Evolutionary conservation across 2,329 filamentous ascomycete species (phyloP).

Genomic region (Exophiala sp.): DNA sequence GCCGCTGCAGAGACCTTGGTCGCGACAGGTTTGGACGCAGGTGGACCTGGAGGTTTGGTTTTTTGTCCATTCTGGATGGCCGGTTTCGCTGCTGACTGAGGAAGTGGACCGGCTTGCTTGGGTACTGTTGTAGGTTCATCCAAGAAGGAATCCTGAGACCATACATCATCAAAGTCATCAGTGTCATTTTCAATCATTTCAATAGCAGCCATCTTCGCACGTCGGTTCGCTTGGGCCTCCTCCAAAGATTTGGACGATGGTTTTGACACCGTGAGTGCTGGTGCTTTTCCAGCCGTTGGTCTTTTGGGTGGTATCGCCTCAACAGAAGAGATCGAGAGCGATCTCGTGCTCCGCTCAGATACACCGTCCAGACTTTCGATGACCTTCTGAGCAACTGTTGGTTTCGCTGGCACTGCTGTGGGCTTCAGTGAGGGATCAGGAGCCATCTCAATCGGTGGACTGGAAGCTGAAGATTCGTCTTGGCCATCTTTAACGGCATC

Average conservation of each 20-base stretch:
- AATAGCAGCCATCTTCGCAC: constrained; percentile 34
- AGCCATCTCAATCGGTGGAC: constrained; percentile 5
- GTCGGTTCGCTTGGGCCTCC: constrained; percentile 32
- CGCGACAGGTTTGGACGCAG: neutral
- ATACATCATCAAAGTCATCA: constrained; percentile 25
- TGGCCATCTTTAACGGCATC: neutral
- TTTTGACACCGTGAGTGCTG: constrained; percentile 4
- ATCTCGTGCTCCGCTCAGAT: neutral
- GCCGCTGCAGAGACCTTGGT: constrained; percentile 21
- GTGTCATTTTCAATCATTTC: constrained; percentile 31
- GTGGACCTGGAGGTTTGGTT: neutral
- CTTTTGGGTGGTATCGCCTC: constrained; percentile 2
- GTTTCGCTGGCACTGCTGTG: neutral
- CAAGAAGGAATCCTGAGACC: constrained; percentile 17
- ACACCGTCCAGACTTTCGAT: neutral
- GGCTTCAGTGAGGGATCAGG: neutral
- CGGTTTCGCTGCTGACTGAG: neutral
- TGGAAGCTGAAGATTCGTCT: constrained; percentile 3
- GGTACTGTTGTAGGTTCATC: constrained; percentile 4
- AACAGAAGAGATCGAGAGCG: neutral
- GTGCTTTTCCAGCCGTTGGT: neutral
- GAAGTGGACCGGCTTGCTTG: neutral
- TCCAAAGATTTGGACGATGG: constrained; percentile 11
- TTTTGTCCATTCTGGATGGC: neutral
- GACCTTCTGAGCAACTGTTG: neutral